Conservation (phyloP, 2,329 filamentous ascomycete genomes). For the Apiospora pterosperma region DNA sequence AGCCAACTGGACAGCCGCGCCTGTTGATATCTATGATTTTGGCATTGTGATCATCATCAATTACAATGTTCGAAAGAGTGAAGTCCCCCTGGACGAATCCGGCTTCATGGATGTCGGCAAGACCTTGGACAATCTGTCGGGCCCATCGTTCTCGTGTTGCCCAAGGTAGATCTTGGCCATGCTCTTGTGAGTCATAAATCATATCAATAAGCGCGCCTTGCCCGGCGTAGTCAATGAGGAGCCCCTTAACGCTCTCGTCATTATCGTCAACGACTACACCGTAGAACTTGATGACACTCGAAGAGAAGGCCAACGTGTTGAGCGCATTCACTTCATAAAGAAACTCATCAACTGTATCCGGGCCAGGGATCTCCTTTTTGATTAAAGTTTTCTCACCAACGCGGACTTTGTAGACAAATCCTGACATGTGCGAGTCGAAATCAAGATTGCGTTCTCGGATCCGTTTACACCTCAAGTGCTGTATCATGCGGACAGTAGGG, state of each 20-base stretch:
- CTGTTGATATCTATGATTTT: slow-evolving; percentile 99
- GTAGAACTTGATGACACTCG: slow-evolving; percentile 79
- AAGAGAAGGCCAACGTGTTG: slow-evolving; percentile 68
- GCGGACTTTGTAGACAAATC: slow-evolving; percentile 92
- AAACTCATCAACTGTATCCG: slow-evolving; percentile 93
- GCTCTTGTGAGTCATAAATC: slow-evolving; percentile 72
- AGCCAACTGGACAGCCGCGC: slow-evolving; percentile 92
- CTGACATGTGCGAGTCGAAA: slow-evolving; percentile 91
- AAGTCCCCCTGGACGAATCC: slow-evolving; percentile 98
- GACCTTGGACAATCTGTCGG: slow-evolving; percentile 80
- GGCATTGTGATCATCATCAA: slow-evolving; percentile 78
- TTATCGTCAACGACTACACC: slow-evolving; percentile 83
- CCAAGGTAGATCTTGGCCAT: slow-evolving; percentile 61
- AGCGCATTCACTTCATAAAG: slow-evolving; percentile 96
- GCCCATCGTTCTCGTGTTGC: slow-evolving; percentile 80
- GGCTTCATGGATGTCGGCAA: slow-evolving; percentile 90
- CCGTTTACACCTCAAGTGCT: slow-evolving; percentile 64
- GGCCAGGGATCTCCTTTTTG: slow-evolving; percentile 97
- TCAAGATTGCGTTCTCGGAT: slow-evolving; percentile 71
- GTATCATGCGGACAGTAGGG: slow-evolving; percentile 68
- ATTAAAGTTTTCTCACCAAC: slow-evolving; percentile 70
- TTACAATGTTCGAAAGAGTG: slow-evolving; percentile 94
- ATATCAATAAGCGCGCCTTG: slow-evolving; percentile 87
- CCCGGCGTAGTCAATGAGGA: slow-evolving; percentile 85
- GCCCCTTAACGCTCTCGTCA: slow-evolving; percentile 72